Base-by-base conservation (phyloP, 495 filamentous ascomycete species). In the Acidiella bohemica region DNA sequence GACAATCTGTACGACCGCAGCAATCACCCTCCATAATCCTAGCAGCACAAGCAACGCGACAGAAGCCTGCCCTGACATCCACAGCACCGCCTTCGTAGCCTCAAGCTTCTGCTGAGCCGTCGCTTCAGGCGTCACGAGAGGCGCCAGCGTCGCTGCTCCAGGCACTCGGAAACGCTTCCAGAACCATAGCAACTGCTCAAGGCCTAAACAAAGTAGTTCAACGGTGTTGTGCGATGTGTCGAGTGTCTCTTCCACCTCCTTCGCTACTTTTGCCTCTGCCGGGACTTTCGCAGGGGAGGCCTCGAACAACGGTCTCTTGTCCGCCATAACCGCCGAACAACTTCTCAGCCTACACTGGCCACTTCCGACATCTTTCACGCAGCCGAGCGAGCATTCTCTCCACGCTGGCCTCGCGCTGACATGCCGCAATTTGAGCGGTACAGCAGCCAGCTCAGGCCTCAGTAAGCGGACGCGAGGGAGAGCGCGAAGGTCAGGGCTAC, bases 91-190 rank as follows among this genome's bases (percentile, higher is more conserved):
- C n/a, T 34, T 27, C 14, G 46, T 16, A 6, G 35, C 47, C 17
- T 41, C 24, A 1, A 32, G 5, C 22, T 44, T 49, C 19, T 44
- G 33, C 28, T 35, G 32, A 8, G 46, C 33, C 14, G 39, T 34
- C 5, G 39, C 30, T 5, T 49, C 17, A 4, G 41, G 22, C 19
- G 32, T 13, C 10, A 2, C 10, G 25, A 47, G 19, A 34, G 29
- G 30, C 3, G 27, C 26, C 28, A 46, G 21, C 5, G 22, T 10
- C 24, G 19, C 21, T 5, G 34, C 1, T 4, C 19, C n/a, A 6
- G 31, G 36, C 2, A 34, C n/a, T 3, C 17, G 38, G 8, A 42
- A 18, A 32, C 2, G 20, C 18, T 39, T 37, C 27, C 39, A 39
- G 1, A 11, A 4, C 4, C 34, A 10, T 9, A 18, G 10, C 11